Percentiles rank a stretch among this genome's conserved stretches.
Evolutionary conservation across 2,329 filamentous ascomycete species (phyloP).

Genomic region (Pestalotiopsis sp.): DNA sequence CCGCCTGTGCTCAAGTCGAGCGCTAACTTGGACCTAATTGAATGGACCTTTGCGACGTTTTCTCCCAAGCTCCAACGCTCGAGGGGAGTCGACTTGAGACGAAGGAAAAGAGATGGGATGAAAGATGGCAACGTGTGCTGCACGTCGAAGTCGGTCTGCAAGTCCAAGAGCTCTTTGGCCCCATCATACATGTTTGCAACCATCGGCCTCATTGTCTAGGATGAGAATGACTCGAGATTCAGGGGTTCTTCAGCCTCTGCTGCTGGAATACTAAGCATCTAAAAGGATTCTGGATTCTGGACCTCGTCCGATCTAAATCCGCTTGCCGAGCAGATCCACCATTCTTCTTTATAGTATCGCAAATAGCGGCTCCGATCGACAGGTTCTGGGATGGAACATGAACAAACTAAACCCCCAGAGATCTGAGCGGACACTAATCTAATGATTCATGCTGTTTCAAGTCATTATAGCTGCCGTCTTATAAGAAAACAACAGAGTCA

Average conservation of each 20-base stretch:
- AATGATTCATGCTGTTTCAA: conserved; percentile 17
- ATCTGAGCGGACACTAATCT: not conserved
- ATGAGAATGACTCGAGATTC: not conserved
- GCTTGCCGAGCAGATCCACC: not conserved
- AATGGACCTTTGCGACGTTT: not conserved
- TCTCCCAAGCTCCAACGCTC: not conserved
- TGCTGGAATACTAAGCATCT: not conserved
- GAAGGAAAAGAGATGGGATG: not conserved
- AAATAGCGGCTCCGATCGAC: not conserved
- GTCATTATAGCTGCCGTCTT: conserved; percentile 30
- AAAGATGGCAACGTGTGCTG: not conserved
- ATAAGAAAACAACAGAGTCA: not conserved
- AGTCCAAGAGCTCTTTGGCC: not conserved
- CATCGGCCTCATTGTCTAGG: not conserved
- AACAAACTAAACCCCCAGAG: not conserved
- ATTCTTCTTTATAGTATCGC: not conserved
- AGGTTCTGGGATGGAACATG: not conserved
- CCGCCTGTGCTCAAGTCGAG: not conserved
- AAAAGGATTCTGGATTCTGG: not conserved
- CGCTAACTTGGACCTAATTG: not conserved
- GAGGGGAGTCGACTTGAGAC: not conserved
- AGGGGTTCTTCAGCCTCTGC: not conserved
- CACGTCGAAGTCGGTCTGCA: not conserved
- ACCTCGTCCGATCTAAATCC: not conserved
- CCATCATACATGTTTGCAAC: not conserved